phyloP scores from a whole-genome alignment of 371 early-diverging fungal genomes.

The Amoeboradix gromovi region DNA sequence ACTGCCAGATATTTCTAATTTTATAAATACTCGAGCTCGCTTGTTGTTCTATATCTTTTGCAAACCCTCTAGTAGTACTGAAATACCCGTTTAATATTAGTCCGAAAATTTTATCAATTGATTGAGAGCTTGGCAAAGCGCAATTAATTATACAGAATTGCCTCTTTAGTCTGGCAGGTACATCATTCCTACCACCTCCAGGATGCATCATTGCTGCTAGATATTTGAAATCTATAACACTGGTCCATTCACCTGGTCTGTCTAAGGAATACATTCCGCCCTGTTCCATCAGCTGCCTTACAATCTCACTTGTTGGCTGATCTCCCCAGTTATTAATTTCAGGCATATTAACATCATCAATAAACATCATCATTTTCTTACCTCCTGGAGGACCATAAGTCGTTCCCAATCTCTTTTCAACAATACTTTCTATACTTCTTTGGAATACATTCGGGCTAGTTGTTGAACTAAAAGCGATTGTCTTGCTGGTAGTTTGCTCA shows the following conservation, averaged over 20 bases:
- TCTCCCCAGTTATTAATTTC: constrained; percentile 39
- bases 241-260: constrained; percentile 29
- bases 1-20: constrained; percentile 25
- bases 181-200: constrained; percentile 29
- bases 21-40: constrained; percentile 13
- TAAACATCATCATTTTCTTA: constrained; percentile 28
- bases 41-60: constrained; percentile 16
- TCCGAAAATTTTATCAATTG: constrained; percentile 29
- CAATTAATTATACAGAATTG: constrained; percentile 25
- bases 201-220: constrained; percentile 33
- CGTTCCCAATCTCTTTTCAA: constrained; percentile 31
- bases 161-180: constrained; percentile 24
- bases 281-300: constrained; percentile 27
- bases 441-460: constrained; percentile 32
- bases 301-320: constrained; percentile 26
- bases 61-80: constrained; percentile 15
- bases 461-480: constrained; percentile 22
- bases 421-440: constrained; percentile 23
- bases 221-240: constrained; percentile 25
- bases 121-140: constrained; percentile 27
- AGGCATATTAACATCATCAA: constrained; percentile 32
- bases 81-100: constrained; percentile 30
- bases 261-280: constrained; percentile 30
- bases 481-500: constrained; percentile 22
- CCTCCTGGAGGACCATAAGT: constrained; percentile 32